phyloP scores from a whole-genome alignment of 2,329 filamentous ascomycete genomes.

The Phyllosticta citriasiana region DNA sequence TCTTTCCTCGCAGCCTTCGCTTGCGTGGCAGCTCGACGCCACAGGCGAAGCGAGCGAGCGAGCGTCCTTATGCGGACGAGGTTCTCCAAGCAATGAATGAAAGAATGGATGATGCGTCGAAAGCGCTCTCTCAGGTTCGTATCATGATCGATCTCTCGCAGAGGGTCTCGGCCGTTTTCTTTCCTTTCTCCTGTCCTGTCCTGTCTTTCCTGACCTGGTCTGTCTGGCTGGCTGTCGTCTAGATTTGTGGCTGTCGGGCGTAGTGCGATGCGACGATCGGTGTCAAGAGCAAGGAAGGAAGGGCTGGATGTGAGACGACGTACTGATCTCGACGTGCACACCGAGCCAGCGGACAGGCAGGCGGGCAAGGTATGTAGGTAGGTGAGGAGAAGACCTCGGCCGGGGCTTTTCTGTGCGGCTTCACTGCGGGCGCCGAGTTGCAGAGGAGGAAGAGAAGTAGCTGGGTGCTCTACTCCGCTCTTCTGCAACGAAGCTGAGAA shows the following conservation, averaged over 20 bases:
- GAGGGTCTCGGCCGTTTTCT: background rate
- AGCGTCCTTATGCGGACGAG: background rate
- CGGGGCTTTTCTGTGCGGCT: slow-evolving; percentile 33
- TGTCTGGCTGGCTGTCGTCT: background rate
- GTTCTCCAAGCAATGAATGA: background rate
- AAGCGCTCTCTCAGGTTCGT: slow-evolving; percentile 5
- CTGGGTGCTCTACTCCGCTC: too few relatives aligned
- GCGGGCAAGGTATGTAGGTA: background rate
- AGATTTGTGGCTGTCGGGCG: too few relatives aligned
- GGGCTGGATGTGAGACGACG: too few relatives aligned
- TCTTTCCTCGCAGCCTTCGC: background rate
- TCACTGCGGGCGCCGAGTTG: slow-evolving; percentile 75
- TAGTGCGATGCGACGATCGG: too few relatives aligned
- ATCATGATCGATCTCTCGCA: slow-evolving; percentile 10
- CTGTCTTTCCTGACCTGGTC: background rate
- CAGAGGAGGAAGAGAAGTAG: background rate
- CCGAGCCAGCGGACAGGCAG: too few relatives aligned
- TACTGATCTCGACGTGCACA: too few relatives aligned
- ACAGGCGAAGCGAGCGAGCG: background rate
- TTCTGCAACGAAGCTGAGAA: slow-evolving; percentile 64
- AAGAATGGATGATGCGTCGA: background rate
- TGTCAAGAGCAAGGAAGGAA: too few relatives aligned
- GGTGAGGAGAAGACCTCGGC: background rate
- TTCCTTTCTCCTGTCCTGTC: background rate
- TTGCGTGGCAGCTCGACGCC: background rate